Base-by-base conservation (phyloP, 1,139 yeast species). In the Wickerhamiella infanticola region DNA sequence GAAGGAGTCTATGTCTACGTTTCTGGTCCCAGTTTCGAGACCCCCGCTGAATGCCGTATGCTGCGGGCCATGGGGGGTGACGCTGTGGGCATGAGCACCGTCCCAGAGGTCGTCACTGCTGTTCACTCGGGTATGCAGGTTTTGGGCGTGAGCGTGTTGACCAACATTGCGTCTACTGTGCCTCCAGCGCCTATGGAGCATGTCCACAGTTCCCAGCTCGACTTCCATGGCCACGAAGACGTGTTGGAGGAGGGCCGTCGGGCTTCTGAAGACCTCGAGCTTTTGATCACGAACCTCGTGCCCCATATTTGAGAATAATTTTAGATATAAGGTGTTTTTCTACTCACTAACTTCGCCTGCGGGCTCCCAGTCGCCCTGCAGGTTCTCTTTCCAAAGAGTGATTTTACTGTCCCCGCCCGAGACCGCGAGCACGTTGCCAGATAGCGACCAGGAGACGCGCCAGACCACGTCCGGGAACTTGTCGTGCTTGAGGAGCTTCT, bases 51-150 rank as follows among this genome's bases (percentile, higher is more conserved):
- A 63, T 81, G 81, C n/a, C 70, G 95, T 49, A 72, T 79, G 71
- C 68, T 88, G 42, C 66, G 77, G 51, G 56, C 68, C 8, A 55
- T 82, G 41, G 97, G 97, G 5, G 96, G 86, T 42, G 96, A 90
- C 63, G 84, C 94, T 0, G 97, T 88, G 4, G 98, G 98, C 3
- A 90, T 90, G 98, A 82, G 95, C 49, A 90, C 97, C 0, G 96
- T 88, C 35, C 96, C 98, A 0, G 98, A 90, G 63, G 94, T 85
- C 2, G 76, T 86, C 52, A 81, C 84, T 11, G 97, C 95, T 3
- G 79, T 95, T 58, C 97, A 90, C 62, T 73, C 80, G 48, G 94
- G 86, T 0, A 63, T 93, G 65, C 71, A 70, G 52, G 94, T 85
- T 3, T 67, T 90, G 51, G 97, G 96, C 0, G 63, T 90, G 46